A percentile compares a stretch with the other conserved stretches of the same genome.
phyloP scores from a whole-genome alignment of 768 basidiomycete genomes.

The Mycena venus region DNA sequence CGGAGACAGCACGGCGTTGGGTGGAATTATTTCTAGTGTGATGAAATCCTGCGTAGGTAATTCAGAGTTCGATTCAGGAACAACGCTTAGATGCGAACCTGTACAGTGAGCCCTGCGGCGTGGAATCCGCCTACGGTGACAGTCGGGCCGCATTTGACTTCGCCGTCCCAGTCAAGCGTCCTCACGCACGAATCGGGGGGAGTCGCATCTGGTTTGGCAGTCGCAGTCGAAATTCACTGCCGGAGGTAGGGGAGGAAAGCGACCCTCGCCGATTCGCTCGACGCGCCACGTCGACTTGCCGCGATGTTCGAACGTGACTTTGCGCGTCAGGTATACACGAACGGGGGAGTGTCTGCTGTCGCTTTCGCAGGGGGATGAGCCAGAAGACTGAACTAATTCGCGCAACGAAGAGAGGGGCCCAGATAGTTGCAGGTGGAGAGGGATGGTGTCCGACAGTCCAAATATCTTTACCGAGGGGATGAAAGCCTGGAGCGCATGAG shows the following conservation, averaged over 20 bases:
- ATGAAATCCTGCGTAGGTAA: slow-evolving; percentile 21
- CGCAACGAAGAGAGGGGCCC: slow-evolving; percentile 5
- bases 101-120: slow-evolving; percentile 15
- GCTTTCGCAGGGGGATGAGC: not conserved
- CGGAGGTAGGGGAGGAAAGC: slow-evolving; percentile 3
- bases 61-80: not conserved
- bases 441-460: slow-evolving; percentile 13
- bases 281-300: slow-evolving; percentile 10
- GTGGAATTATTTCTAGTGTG: slow-evolving; percentile 4
- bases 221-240: slow-evolving; percentile 3
- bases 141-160: not conserved
- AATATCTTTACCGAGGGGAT: slow-evolving; percentile 19
- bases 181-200: not conserved
- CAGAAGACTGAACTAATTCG: not conserved
- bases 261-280: slow-evolving; percentile 14
- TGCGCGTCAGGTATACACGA: slow-evolving; percentile 12
- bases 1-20: not conserved
- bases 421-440: slow-evolving; percentile 7
- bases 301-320: not conserved
- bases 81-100: not conserved
- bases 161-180: slow-evolving; percentile 16
- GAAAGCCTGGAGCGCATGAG: slow-evolving; percentile 6
- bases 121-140: slow-evolving; percentile 14
- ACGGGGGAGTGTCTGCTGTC: not conserved
- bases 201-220: not conserved